phyloP scores from a whole-genome alignment of 2,329 filamentous ascomycete species.

The Verticillium longisporum region DNA sequence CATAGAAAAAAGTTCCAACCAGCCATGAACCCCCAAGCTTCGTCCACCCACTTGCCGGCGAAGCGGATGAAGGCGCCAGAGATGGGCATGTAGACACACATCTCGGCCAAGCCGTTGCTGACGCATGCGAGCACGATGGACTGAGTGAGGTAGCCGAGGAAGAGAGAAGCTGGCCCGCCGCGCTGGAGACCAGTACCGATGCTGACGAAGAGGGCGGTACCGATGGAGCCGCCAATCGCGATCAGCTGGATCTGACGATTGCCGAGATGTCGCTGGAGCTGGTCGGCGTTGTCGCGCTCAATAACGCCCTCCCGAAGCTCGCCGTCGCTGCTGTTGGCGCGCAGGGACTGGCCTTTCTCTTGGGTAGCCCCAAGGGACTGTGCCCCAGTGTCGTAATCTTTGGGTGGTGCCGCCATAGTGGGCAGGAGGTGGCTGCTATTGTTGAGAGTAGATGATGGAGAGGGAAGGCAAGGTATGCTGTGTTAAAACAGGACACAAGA shows the following conservation, averaged over 20 bases:
- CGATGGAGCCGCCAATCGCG: slow-evolving; percentile 51
- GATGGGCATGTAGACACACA: slow-evolving; percentile 56
- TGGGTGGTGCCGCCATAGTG: neutral
- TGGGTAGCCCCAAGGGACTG: neutral
- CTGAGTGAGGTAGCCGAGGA: slow-evolving; percentile 54
- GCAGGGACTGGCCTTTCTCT: neutral
- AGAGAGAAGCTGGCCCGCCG: slow-evolving; percentile 41
- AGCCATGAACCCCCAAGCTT: slow-evolving; percentile 52
- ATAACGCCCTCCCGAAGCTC: neutral
- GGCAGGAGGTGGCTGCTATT: neutral
- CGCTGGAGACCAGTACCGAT: slow-evolving; percentile 47
- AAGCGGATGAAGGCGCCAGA: slow-evolving; percentile 58
- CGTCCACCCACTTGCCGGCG: slow-evolving; percentile 59
- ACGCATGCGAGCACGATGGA: slow-evolving; percentile 49
- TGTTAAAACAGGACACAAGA: neutral
- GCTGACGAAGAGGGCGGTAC: slow-evolving; percentile 53
- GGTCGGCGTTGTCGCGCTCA: slow-evolving; percentile 7
- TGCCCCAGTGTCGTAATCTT: neutral
- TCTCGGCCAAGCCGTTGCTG: slow-evolving; percentile 61
- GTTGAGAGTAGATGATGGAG: neutral
- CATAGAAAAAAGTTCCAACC: slow-evolving; percentile 38
- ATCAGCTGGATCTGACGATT: slow-evolving; percentile 53
- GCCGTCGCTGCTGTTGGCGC: neutral
- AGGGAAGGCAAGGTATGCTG: neutral
- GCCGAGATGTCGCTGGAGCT: slow-evolving; percentile 32